Evolutionary conservation across 2,329 filamentous ascomycete genomes (phyloP).

Genomic region (Colletotrichum higginsianum): DNA sequence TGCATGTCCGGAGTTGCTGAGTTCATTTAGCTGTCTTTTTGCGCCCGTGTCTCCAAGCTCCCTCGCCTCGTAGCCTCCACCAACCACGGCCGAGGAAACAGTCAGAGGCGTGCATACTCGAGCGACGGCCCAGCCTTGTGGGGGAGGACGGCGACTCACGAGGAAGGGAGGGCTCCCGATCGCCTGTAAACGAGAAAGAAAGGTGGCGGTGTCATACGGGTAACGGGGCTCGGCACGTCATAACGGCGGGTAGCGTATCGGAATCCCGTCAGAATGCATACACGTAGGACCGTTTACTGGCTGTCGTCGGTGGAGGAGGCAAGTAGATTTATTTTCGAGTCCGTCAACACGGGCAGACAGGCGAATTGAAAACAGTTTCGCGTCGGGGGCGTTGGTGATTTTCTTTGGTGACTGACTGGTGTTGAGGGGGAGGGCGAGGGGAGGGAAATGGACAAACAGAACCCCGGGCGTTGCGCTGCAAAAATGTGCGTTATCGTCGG

Average conservation of each 20-base stretch:
- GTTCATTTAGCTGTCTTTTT: slow-evolving; percentile 5
- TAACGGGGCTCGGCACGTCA: slow-evolving; percentile 25
- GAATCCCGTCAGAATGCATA: slow-evolving; percentile 39
- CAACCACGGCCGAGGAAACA: slow-evolving; percentile 21
- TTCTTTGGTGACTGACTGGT: too few relatives aligned
- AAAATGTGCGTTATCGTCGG: slow-evolving; percentile 28
- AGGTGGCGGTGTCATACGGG: neutral
- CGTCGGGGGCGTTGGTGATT: neutral
- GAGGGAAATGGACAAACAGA: neutral
- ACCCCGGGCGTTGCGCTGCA: slow-evolving; percentile 32
- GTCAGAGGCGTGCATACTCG: slow-evolving; percentile 29
- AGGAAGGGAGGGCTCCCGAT: neutral
- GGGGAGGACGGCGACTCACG: neutral
- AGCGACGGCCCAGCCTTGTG: slow-evolving; percentile 8
- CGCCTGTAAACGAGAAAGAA: slow-evolving; percentile 4
- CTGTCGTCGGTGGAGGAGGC: slow-evolving; percentile 1
- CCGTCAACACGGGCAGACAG: slow-evolving; percentile 7
- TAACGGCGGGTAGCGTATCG: slow-evolving; percentile 28
- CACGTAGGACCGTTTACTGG: slow-evolving; percentile 31
- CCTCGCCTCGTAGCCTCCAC: slow-evolving; percentile 16
- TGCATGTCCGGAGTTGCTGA: neutral
- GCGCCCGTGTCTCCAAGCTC: neutral
- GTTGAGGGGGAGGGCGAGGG: too few relatives aligned
- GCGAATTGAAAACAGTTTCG: slow-evolving; percentile 10
- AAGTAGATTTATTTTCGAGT: slow-evolving; percentile 22